Conservation (phyloP, 164 flowering plant species). For the Chimonanthus praecox region DNA sequence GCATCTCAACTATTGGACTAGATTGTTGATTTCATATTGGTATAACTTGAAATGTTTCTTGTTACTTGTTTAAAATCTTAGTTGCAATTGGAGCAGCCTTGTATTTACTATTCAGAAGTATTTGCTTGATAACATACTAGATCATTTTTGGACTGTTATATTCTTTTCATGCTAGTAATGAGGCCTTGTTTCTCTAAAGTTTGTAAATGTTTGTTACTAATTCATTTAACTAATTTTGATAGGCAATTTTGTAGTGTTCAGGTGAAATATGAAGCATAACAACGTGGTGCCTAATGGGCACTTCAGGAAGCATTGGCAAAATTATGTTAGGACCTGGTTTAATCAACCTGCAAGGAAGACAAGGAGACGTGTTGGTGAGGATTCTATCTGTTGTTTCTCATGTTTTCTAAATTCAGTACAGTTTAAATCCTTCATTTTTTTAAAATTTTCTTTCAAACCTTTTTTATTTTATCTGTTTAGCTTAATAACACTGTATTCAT, state of each 20-base stretch:
- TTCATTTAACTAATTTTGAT: neutral
- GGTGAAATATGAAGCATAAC: slow-evolving; percentile 75
- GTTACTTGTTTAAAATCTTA: no score
- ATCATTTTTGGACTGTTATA: no score
- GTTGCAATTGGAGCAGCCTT: no score
- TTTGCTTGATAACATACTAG: no score
- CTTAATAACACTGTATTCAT: no score
- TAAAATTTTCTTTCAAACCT: neutral
- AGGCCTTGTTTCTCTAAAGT: no score
- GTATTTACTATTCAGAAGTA: no score
- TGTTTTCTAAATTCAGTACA: neutral
- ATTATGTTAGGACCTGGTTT: slow-evolving; percentile 82
- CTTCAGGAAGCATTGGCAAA: slow-evolving; percentile 86
- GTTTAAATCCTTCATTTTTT: neutral
- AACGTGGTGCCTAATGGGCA: slow-evolving; percentile 75
- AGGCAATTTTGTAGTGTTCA: slow-evolving; percentile 6
- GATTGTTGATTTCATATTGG: no score
- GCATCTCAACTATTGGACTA: no score
- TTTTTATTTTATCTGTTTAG: neutral
- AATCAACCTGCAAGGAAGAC: slow-evolving; percentile 79
- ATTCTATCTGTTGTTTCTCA: neutral
- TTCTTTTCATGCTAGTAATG: no score
- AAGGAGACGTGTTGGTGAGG: slow-evolving; percentile 55
- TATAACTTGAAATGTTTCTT: no score
- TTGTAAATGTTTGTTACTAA: neutral